Evolutionary conservation across 129 eudicot genomes (phyloP), one percentile per base, ranked within the genome.

Genomic region (Escallonia rubra): DNA sequence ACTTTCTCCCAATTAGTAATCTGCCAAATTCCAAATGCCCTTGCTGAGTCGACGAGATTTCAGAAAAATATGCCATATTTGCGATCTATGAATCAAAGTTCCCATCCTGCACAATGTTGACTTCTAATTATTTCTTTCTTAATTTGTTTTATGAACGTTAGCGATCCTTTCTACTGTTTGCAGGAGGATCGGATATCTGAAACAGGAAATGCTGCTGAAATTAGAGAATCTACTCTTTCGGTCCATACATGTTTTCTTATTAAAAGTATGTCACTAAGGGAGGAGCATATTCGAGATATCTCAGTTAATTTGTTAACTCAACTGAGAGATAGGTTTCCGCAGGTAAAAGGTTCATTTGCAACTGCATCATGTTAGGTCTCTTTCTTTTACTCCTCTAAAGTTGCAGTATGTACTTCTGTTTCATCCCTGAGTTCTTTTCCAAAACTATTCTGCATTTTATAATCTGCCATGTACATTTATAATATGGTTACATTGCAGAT

Each of bases 291-390:
- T 44, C 83, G 99, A 11, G 96, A 94, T 60, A 76, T 86, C 60
- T 89, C 96, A 3, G 84, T 90, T 57, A 87, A 57, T 72, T 78
- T 94, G 73, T 74, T 94, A 76, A 78, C 77, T 87, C 93, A 76
- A 75, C 77, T 94, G 9, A 82, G 97, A 75, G 99, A 94, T 58
- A 85, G 76, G 72, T 94, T 94, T 81, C 96, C 96, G 52, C 99
- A 94, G 97, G 99, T 94, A 69, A 72, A 74, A 49, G 4, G 61
- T 68, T 63, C 50, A 11, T 46, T 43, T 41, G 13, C 16, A 57
- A 15, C 6, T 34, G n/a, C 15, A 47, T 23, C 66, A 42, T 34
- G 39, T 40, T 67, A 5, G 13, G 45, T 11, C 10, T 41, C 7
- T 44, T 8, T 55, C 34, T 23, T 23, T 23, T 23, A 23, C 34